phyloP scores from a whole-genome alignment of 2,329 filamentous ascomycete genomes.

The Aspergillus neoniger region DNA sequence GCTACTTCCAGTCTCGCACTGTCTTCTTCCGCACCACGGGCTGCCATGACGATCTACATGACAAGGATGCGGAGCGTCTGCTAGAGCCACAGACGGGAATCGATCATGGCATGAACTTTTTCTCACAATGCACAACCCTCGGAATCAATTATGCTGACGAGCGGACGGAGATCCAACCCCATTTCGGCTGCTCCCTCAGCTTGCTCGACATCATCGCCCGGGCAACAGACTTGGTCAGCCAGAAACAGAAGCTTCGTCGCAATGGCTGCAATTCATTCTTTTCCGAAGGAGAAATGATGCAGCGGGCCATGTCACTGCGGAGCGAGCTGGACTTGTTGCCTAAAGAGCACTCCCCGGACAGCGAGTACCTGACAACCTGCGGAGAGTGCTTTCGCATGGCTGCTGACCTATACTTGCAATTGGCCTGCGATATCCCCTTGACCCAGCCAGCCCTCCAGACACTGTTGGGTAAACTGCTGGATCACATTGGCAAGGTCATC shows the following conservation, averaged over 20 bases:
- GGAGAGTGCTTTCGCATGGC: slow-evolving; percentile 2
- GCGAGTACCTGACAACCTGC: slow-evolving; percentile 1
- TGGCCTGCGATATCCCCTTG: slow-evolving; percentile 1
- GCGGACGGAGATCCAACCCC: neutral
- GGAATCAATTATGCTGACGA: neutral
- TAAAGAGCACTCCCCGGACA: neutral
- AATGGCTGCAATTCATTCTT: neutral
- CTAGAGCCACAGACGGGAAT: neutral
- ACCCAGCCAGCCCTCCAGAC: neutral
- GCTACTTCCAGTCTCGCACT: slow-evolving; percentile 2
- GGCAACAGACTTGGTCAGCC: slow-evolving; percentile 1
- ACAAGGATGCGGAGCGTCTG: neutral
- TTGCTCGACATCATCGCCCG: slow-evolving; percentile 3
- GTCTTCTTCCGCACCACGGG: slow-evolving; percentile 4
- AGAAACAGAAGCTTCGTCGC: slow-evolving; percentile 1
- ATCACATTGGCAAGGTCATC: slow-evolving; percentile 1
- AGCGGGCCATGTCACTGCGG: neutral
- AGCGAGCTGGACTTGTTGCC: neutral
- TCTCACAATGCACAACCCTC: neutral
- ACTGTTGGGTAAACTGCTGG: neutral
- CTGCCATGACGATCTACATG: neutral
- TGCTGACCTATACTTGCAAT: neutral
- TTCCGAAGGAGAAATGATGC: slow-evolving; percentile 3
- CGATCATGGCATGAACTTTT: neutral
- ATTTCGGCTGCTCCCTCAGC: slow-evolving; percentile 1